Percentiles rank a stretch among this genome's conserved stretches.
These are phyloP conservation scores for Castanospermum australe DNA, from an alignment of 306 rosid species.

Conservation along the genomic window DNA sequence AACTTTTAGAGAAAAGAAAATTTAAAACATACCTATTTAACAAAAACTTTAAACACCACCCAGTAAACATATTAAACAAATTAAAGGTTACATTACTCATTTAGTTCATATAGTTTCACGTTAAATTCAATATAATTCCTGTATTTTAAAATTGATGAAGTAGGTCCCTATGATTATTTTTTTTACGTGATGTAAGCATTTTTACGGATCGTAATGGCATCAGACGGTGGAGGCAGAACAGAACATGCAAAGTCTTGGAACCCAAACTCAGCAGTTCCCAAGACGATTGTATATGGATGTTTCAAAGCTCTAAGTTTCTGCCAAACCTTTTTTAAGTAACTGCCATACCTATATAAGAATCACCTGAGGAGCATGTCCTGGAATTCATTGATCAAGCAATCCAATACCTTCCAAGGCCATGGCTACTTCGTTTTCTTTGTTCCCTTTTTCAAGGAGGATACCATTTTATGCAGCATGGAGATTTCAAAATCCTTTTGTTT, in stretches of 20 bases:
- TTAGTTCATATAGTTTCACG: too few relatives aligned
- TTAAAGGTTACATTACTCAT: too few relatives aligned
- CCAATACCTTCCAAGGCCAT: not conserved
- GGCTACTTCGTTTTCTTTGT: not conserved
- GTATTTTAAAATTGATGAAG: too few relatives aligned
- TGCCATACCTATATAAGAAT: not conserved
- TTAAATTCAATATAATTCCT: not conserved
- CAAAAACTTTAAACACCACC: too few relatives aligned
- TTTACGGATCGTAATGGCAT: too few relatives aligned
- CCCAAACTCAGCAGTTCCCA: not conserved
- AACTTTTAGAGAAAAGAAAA: too few relatives aligned
- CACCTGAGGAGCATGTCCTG: not conserved
- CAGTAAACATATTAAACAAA: too few relatives aligned
- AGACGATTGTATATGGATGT: not conserved
- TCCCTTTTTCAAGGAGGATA: constrained; percentile 13
- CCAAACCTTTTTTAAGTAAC: not conserved
- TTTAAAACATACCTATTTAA: too few relatives aligned
- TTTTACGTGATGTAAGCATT: too few relatives aligned
- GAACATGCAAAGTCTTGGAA: not conserved
- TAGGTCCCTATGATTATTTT: too few relatives aligned
- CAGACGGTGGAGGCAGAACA: too few relatives aligned
- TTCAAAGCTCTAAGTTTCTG: not conserved
- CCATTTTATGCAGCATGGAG: constrained; percentile 37
- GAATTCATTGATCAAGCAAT: not conserved
- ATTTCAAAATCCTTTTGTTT: constrained; percentile 56